A percentile compares a stretch with the other conserved stretches of the same genome.
phyloP scores from a whole-genome alignment of 176 grass and related monocot genomes.

The Raddia distichophylla region DNA sequence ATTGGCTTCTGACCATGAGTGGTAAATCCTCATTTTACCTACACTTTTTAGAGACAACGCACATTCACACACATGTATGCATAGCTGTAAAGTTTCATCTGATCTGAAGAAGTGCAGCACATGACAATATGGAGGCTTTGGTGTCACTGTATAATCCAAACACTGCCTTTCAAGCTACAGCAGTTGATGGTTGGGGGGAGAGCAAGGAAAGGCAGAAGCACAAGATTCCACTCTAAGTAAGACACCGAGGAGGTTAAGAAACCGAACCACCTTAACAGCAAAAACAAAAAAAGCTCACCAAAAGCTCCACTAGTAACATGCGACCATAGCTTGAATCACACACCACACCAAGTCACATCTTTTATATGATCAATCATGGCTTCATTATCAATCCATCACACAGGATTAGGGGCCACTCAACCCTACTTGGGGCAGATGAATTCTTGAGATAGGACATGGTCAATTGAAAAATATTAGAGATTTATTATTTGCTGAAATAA shows the following conservation, averaged over 20 bases:
- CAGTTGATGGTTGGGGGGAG: conserved; percentile 25
- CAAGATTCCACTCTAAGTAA: conserved; percentile 37
- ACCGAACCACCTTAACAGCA: conserved; percentile 13
- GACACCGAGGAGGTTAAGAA: conserved; percentile 29
- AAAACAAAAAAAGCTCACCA: neutral
- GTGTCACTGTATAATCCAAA: conserved; percentile 22
- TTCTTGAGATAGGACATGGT: conserved; percentile 3
- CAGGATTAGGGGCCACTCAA: conserved; percentile 9
- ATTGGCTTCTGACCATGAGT: too few relatives aligned
- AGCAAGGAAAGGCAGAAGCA: neutral
- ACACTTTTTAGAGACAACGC: too few relatives aligned
- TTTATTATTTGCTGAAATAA: neutral
- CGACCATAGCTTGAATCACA: conserved; percentile 44
- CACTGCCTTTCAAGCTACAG: conserved; percentile 41
- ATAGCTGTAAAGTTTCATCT: neutral
- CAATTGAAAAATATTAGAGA: neutral
- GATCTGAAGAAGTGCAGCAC: neutral
- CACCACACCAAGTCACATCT: neutral
- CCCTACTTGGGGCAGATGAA: conserved; percentile 2
- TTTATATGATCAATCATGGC: conserved; percentile 29
- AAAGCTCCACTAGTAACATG: conserved; percentile 18
- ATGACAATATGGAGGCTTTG: neutral
- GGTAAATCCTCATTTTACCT: too few relatives aligned
- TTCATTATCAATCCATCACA: conserved; percentile 40
- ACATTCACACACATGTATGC: neutral